Evolutionary conservation across 2,329 filamentous ascomycete genomes (phyloP), one percentile per base, ranked within the genome.

Genomic region (Penicillium aurantiogriseum): DNA sequence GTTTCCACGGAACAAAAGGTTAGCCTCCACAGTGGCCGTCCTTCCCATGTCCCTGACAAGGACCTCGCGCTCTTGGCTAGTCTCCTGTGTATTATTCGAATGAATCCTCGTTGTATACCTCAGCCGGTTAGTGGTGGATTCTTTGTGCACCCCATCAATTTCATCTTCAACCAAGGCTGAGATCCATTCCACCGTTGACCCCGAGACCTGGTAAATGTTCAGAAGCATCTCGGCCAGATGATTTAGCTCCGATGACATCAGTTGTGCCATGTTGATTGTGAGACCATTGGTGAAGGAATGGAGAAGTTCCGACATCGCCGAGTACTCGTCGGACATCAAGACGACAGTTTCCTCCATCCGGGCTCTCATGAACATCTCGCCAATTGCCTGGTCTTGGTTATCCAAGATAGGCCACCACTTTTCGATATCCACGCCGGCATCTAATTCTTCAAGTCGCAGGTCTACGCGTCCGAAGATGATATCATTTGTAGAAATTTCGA

Each of bases 181-280:
- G 23, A 99, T 83, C 94, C 94, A 99, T 58, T 97, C 91, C 43
- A 84, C 83, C 2, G 90, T 89, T 38, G 85, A 85, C 0, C 91
- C 91, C 2, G 92, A 93, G 3, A 96, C 92, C 70, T 99, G 94
- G 68, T 93, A 99, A 51, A 99, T 96, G 71, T 97, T 95, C 62
- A 97, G 79, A 38, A 97, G 85, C 29, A 89, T 87, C 70, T 97
- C 92, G 2, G 92, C 90, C 9, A 97, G 75, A n/a, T 85, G 83
- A 52, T 89, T 88, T 35, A 97, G 80, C 68, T 91, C 89, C 2
- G 86, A 85, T 0, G 91, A 89, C 54, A 97, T 81, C 55, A 89
- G 85, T 44, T 90, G 85, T 2, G 91, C 87, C 64, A 99, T 90
- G 71, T 96, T 89, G 38, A 90, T 82, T 0, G 93, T 97, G 55